These are phyloP conservation scores for Calonectria montana DNA, from an alignment of 2,329 filamentous ascomycete species.

Conservation along the genomic window DNA sequence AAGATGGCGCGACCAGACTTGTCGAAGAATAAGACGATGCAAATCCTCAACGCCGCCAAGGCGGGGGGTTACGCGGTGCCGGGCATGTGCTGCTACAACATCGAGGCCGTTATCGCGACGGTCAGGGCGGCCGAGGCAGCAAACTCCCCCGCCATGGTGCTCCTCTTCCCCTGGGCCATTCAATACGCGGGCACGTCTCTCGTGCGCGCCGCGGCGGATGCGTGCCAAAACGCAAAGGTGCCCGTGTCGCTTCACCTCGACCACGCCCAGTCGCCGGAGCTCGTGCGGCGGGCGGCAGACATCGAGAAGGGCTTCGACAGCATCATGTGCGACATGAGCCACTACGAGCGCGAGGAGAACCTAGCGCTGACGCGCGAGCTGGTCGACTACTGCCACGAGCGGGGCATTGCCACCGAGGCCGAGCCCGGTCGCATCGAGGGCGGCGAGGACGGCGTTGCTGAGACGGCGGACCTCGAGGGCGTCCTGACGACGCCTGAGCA, in stretches of 20 bases:
- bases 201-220: constrained; percentile 65
- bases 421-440: constrained; percentile 58
- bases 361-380: constrained; percentile 70
- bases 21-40: constrained; percentile 21
- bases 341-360: constrained; percentile 78
- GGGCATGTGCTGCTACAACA: constrained; percentile 71
- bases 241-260: constrained; percentile 74
- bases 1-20: constrained; percentile 13
- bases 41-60: constrained; percentile 31
- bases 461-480: constrained; percentile 61
- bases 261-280: constrained; percentile 70
- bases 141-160: constrained; percentile 73
- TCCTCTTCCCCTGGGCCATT: constrained; percentile 79
- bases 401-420: constrained; percentile 75
- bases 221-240: constrained; percentile 64
- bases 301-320: constrained; percentile 65
- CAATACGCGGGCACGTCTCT: constrained; percentile 68
- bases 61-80: constrained; percentile 61
- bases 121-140: constrained; percentile 76
- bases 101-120: constrained; percentile 76
- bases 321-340: constrained; percentile 84
- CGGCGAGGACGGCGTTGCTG: constrained; percentile 77
- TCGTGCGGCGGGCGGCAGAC: constrained; percentile 66
- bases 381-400: constrained; percentile 69
- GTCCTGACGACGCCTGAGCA: constrained; percentile 75